phyloP scores from a whole-genome alignment of 2,329 filamentous ascomycete genomes.

The Chrysoporthe puriensis region DNA sequence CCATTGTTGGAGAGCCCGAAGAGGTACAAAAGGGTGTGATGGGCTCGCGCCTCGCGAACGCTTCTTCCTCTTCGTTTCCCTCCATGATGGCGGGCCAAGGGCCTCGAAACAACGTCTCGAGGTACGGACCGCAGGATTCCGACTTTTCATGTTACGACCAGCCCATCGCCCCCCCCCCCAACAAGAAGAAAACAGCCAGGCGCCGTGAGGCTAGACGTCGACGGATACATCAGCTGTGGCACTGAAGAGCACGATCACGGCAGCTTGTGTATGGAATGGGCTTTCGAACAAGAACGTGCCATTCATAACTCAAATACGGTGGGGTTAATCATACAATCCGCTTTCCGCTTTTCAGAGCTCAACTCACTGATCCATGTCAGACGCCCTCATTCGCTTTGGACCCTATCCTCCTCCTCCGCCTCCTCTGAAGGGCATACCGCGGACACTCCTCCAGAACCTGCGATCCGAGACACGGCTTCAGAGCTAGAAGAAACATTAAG shows the following conservation, averaged over 20 bases:
- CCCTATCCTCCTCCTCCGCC: neutral
- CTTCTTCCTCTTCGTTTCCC: neutral
- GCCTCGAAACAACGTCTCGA: no score
- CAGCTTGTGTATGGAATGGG: no score
- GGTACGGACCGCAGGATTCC: no score
- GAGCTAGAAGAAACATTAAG: neutral
- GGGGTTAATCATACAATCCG: neutral
- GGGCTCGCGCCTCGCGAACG: neutral
- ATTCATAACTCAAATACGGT: neutral
- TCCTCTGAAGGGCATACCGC: neutral
- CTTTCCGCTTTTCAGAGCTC: neutral
- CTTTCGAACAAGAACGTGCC: neutral
- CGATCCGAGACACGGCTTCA: constrained; percentile 1
- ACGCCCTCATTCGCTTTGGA: neutral
- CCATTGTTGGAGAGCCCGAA: neutral
- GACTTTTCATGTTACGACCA: no score
- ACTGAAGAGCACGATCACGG: no score
- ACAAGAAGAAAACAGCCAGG: no score
- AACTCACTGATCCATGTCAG: neutral
- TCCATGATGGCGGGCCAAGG: neutral
- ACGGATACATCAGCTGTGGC: no score
- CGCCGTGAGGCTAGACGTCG: no score
- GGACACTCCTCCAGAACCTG: neutral
- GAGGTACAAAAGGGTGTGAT: neutral
- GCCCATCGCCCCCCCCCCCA: no score